These are phyloP conservation scores for Thinopyrum elongatum DNA, from an alignment of 176 grass and related monocot genomes.

Conservation along the genomic window DNA sequence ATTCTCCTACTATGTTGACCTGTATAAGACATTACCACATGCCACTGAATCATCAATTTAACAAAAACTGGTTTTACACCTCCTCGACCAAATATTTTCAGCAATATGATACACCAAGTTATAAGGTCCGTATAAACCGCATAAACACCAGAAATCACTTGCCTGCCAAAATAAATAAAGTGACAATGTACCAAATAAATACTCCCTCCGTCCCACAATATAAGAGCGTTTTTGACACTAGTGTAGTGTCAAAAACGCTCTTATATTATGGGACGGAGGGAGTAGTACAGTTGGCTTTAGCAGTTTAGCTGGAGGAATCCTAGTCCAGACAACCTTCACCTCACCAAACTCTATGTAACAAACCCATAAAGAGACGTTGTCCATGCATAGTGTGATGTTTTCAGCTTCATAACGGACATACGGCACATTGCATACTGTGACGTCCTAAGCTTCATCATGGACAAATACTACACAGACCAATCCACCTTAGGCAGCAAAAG, in stretches of 20 bases:
- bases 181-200: neutral
- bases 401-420: neutral
- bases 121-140: neutral
- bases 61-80: neutral
- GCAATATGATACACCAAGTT: neutral
- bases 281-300: neutral
- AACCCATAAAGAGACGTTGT: neutral
- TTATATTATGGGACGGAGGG: too few species aligned
- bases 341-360: neutral
- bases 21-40: neutral
- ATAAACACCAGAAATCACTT: conserved; percentile 6
- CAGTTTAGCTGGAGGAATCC: neutral
- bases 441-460: neutral
- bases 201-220: too few species aligned
- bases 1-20: neutral
- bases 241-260: too few species aligned
- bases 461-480: conserved; percentile 2
- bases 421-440: neutral
- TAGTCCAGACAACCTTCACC: neutral
- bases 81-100: neutral
- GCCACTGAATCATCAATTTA: neutral
- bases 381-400: neutral
- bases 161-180: neutral
- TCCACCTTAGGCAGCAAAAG: neutral
- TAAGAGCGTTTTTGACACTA: too few species aligned